phyloP scores from a whole-genome alignment of 371 early-diverging fungal genomes.

The Syncephalis plumigaleata region DNA sequence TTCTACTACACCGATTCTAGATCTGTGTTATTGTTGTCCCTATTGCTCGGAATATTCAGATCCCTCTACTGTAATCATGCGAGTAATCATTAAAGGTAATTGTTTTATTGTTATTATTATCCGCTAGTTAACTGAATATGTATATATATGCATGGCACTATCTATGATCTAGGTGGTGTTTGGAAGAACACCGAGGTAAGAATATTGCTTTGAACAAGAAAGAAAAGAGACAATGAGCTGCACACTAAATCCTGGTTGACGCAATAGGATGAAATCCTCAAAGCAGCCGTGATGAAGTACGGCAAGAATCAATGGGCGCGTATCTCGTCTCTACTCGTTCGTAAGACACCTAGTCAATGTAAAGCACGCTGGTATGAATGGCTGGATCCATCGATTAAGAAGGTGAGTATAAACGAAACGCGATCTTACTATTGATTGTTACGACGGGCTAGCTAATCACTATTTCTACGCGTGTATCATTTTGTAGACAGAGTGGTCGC shows the following conservation, averaged over 20 bases:
- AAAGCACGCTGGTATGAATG: conserved; percentile 98
- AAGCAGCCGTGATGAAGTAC: conserved; percentile 95
- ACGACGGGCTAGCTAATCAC: no score
- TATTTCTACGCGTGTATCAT: no score
- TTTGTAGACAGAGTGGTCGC: conserved; percentile 97
- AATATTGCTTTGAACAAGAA: neutral
- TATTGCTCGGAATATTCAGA: no score
- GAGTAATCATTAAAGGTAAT: neutral
- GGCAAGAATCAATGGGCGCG: conserved; percentile 98
- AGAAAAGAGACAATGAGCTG: neutral
- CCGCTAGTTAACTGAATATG: neutral
- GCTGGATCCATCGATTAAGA: conserved; percentile 95
- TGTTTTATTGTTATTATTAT: neutral
- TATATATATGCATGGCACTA: neutral
- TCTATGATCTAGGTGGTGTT: conserved; percentile 50
- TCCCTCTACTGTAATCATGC: neutral
- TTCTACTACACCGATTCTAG: no score
- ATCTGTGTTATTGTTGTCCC: no score
- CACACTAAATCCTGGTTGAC: neutral
- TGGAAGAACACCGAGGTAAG: conserved; percentile 70
- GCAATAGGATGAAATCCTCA: conserved; percentile 81
- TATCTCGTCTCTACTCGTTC: conserved; percentile 84
- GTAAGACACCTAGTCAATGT: conserved; percentile 95
- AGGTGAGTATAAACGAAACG: no score
- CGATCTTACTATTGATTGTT: no score